A percentile compares a stretch with the other conserved stretches of the same genome.
These are phyloP conservation scores for Macrophomina tecta DNA, from an alignment of 2,329 filamentous ascomycete species.

Conservation along the genomic window DNA sequence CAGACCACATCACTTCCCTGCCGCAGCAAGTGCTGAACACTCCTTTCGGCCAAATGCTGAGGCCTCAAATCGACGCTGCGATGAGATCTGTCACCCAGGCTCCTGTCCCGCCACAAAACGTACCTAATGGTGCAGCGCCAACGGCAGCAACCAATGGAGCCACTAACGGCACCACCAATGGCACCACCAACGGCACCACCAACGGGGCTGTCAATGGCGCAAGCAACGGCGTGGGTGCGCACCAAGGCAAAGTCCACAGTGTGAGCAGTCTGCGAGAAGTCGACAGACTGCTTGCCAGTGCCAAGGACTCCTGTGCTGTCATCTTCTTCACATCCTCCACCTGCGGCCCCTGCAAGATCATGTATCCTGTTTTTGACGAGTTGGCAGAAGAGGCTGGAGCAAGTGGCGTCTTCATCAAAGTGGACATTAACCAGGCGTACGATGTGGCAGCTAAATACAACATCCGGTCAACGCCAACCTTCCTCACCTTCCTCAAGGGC, in stretches of 20 bases:
- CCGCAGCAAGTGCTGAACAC: slow-evolving; percentile 85
- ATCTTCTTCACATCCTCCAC: slow-evolving; percentile 93
- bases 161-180: slow-evolving; percentile 30
- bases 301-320: slow-evolving; percentile 72
- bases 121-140: slow-evolving; percentile 29
- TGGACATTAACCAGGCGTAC: slow-evolving; percentile 74
- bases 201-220: slow-evolving; percentile 14
- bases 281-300: slow-evolving; percentile 64
- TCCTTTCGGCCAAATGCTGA: slow-evolving; percentile 86
- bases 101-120: slow-evolving; percentile 49
- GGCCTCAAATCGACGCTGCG: slow-evolving; percentile 73
- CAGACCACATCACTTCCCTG: slow-evolving; percentile 82
- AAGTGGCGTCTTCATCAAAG: slow-evolving; percentile 77
- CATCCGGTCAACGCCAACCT: slow-evolving; percentile 82
- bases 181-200: slow-evolving; percentile 26
- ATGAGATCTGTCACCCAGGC: slow-evolving; percentile 69
- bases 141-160: slow-evolving; percentile 31
- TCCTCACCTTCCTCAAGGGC: slow-evolving; percentile 82
- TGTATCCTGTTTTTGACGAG: slow-evolving; percentile 82
- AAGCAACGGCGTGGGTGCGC: not conserved
- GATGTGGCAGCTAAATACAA: slow-evolving; percentile 69
- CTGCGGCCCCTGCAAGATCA: slow-evolving; percentile 80
- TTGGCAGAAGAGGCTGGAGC: slow-evolving; percentile 74
- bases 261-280: slow-evolving; percentile 66
- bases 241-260: slow-evolving; percentile 63